A percentile compares a stretch with the other conserved stretches of the same genome.
These are phyloP conservation scores for Arxiozyma slooffiae DNA, from an alignment of 1,139 yeast species.

Conservation along the genomic window DNA sequence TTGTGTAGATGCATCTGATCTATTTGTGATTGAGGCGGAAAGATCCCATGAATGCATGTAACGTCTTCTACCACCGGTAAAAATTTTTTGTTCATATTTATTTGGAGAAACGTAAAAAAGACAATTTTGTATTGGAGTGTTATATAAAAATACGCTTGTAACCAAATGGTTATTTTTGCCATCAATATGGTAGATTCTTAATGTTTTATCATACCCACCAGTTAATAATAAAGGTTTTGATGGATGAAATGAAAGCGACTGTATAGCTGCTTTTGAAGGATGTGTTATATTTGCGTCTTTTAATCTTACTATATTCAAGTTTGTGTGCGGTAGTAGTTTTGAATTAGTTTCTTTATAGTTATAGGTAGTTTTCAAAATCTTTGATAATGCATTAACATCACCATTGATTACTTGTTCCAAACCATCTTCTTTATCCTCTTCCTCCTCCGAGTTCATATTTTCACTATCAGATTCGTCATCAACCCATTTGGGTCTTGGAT, in stretches of 20 bases:
- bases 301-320: slow-evolving; percentile 64
- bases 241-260: slow-evolving; percentile 75
- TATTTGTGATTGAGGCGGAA: slow-evolving; percentile 24
- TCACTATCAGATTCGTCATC: slow-evolving; percentile 30
- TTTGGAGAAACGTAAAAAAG: slow-evolving; percentile 25
- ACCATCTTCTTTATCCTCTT: slow-evolving; percentile 33
- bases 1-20: slow-evolving; percentile 35
- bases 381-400: slow-evolving; percentile 48
- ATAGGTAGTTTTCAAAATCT: slow-evolving; percentile 50
- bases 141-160: slow-evolving; percentile 67
- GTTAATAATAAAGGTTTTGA: slow-evolving; percentile 73
- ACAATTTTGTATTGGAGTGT: slow-evolving; percentile 74
- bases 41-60: slow-evolving; percentile 91
- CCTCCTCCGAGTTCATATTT: slow-evolving; percentile 21
- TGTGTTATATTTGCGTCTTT: slow-evolving; percentile 76
- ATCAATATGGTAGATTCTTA: slow-evolving; percentile 81
- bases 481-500: slow-evolving; percentile 87
- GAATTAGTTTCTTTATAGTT: slow-evolving; percentile 44
- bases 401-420: slow-evolving; percentile 31
- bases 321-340: slow-evolving; percentile 59
- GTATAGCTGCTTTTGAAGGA: slow-evolving; percentile 68
- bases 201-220: slow-evolving; percentile 85
- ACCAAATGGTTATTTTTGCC: slow-evolving; percentile 79
- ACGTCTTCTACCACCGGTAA: slow-evolving; percentile 85
- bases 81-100: slow-evolving; percentile 43